phyloP scores from a whole-genome alignment of 495 filamentous ascomycete genomes.

The Penicillium antarcticum region DNA sequence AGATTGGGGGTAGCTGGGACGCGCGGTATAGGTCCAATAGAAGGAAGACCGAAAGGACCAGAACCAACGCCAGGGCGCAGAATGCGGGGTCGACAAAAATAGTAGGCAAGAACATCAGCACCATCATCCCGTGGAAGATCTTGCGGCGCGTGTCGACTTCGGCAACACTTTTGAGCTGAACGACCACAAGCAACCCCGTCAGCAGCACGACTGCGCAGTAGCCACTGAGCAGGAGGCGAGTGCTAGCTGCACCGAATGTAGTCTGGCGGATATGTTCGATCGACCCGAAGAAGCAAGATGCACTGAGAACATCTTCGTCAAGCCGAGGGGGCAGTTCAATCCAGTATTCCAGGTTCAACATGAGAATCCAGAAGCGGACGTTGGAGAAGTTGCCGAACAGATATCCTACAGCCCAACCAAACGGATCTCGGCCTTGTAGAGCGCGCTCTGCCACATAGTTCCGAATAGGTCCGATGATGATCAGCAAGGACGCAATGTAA shows the following conservation, averaged over 20 bases:
- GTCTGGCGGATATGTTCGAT: conserved; percentile 53
- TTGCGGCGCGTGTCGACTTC: conserved; percentile 98
- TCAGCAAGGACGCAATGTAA: conserved; percentile 58
- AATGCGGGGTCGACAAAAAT: conserved; percentile 84
- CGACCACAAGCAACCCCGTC: conserved; percentile 68
- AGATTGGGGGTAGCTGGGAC: conserved; percentile 84
- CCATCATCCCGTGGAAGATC: conserved; percentile 98
- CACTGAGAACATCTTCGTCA: conserved; percentile 22
- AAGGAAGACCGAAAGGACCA: conserved; percentile 78
- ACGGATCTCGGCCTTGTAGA: conserved; percentile 69
- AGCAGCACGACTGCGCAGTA: conserved; percentile 71
- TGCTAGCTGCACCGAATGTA: conserved; percentile 70
- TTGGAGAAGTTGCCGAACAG: conserved; percentile 73
- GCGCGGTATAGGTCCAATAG: conserved; percentile 86
- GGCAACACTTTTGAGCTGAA: conserved; percentile 63
- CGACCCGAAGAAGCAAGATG: conserved; percentile 51
- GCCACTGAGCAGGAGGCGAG: conserved; percentile 69
- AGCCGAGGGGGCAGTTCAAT: conserved; percentile 63
- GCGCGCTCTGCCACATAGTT: conserved; percentile 63
- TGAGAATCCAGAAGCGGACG: conserved; percentile 64
- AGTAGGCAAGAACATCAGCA: conserved; percentile 86
- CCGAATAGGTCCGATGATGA: conserved; percentile 70
- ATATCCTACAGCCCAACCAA: conserved; percentile 91
- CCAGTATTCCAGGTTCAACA: conserved; percentile 68
- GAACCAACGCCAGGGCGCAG: conserved; percentile 67